phyloP scores from a whole-genome alignment of 129 eudicot species.

The carrot (Daucus carota) region DNA sequence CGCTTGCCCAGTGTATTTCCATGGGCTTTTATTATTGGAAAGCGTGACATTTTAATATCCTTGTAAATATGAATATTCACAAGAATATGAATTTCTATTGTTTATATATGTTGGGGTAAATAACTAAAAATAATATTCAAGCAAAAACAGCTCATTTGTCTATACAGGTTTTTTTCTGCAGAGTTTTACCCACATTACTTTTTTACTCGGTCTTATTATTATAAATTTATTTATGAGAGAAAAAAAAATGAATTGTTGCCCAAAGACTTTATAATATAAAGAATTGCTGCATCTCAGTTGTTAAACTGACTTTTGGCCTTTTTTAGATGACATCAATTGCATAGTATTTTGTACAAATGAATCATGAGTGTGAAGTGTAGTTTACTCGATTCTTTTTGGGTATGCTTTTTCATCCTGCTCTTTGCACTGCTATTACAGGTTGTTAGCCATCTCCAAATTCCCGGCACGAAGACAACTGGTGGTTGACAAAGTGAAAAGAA shows the following conservation, averaged over 20 bases:
- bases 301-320: background rate
- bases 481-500: conserved; percentile 68
- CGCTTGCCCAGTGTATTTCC: too few relatives aligned
- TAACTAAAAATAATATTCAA: background rate
- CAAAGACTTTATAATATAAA: background rate
- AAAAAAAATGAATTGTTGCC: background rate
- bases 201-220: background rate
- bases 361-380: background rate
- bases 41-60: background rate
- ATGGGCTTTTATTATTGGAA: too few relatives aligned
- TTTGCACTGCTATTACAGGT: conserved; percentile 32
- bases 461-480: conserved; percentile 63
- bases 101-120: background rate
- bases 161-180: background rate
- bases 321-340: background rate
- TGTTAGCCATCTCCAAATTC: conserved; percentile 72
- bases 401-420: conserved; percentile 15
- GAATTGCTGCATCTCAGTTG: background rate
- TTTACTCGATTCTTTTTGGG: background rate
- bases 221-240: background rate
- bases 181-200: background rate
- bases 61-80: background rate
- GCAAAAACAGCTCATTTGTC: background rate
- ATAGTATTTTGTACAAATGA: background rate
- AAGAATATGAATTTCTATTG: too few relatives aligned